phyloP scores from a whole-genome alignment of 176 grass and related monocot species.

The Bromus sterilis region DNA sequence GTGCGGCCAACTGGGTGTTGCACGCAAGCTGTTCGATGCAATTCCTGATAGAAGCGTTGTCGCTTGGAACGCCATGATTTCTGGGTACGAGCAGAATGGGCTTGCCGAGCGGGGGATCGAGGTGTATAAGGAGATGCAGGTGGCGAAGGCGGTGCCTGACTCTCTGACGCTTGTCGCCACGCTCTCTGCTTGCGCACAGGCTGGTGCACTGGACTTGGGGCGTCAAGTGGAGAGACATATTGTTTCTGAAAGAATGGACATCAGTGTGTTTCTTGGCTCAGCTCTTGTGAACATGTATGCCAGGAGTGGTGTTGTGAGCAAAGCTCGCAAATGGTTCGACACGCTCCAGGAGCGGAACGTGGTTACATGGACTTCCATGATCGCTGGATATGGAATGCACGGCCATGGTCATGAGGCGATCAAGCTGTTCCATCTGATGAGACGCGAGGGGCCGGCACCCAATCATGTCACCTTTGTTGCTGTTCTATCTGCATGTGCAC shows the following conservation, averaged over 20 bases:
- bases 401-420: conserved; percentile 54
- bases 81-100: conserved; percentile 70
- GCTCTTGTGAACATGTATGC: conserved; percentile 82
- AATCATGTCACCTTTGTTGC: conserved; percentile 88
- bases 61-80: conserved; percentile 84
- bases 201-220: conserved; percentile 57
- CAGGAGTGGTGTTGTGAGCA: conserved; percentile 57
- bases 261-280: conserved; percentile 57
- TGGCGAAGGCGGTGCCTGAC: conserved; percentile 41
- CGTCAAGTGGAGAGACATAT: conserved; percentile 48
- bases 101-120: conserved; percentile 35
- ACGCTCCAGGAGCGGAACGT: conserved; percentile 41
- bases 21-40: conserved; percentile 64
- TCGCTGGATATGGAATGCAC: conserved; percentile 78
- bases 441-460: conserved; percentile 23
- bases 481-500: conserved; percentile 66
- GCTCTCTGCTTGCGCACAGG: conserved; percentile 65
- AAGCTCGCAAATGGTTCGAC: conserved; percentile 57
- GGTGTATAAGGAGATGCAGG: conserved; percentile 57
- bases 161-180: conserved; percentile 49
- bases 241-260: conserved; percentile 31
- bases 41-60: conserved; percentile 48
- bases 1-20: conserved; percentile 20
- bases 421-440: conserved; percentile 54
- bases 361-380: conserved; percentile 71